Conservation (phyloP, 345 rosid genomes). For the Eucalyptus decipiens region DNA sequence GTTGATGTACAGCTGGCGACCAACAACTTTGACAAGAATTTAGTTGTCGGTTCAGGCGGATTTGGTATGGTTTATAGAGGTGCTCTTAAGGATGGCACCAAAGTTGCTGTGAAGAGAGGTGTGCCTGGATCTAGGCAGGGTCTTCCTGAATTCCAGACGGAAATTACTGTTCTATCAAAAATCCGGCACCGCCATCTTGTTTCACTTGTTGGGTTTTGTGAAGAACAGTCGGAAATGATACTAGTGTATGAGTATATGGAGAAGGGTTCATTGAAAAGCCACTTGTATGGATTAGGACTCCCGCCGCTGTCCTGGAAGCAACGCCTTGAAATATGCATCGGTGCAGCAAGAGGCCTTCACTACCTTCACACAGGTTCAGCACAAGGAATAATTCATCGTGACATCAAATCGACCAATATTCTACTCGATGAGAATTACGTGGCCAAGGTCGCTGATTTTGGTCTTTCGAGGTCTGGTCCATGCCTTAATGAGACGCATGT, state of each 20-base stretch:
- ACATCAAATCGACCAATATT: constrained; percentile 90
- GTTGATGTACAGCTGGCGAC: constrained; percentile 66
- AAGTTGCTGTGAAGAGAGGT: constrained; percentile 87
- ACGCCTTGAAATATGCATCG: constrained; percentile 83
- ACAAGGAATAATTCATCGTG: constrained; percentile 93
- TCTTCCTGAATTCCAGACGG: constrained; percentile 88
- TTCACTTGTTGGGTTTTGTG: constrained; percentile 85
- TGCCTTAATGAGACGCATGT: constrained; percentile 90
- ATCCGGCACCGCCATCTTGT: constrained; percentile 94
- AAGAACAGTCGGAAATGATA: constrained; percentile 93
- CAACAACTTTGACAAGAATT: constrained; percentile 58
- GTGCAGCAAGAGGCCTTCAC: constrained; percentile 91
- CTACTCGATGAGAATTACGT: constrained; percentile 48
- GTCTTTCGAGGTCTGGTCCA: constrained; percentile 93
- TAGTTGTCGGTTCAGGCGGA: constrained; percentile 81
- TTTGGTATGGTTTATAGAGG: constrained; percentile 95
- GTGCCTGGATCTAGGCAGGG: constrained; percentile 94
- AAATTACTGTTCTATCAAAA: constrained; percentile 68
- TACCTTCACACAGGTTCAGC: constrained; percentile 95
- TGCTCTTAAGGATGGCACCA: constrained; percentile 57
- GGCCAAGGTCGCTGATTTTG: constrained; percentile 96
- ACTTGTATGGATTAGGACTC: constrained; percentile 55
- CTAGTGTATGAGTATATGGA: constrained; percentile 95
- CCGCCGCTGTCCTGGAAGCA: constrained; percentile 84
- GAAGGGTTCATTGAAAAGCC: constrained; percentile 77